Base-by-base conservation (phyloP, 148 eudicot genomes). In the Rhododendron kiyosumense region DNA sequence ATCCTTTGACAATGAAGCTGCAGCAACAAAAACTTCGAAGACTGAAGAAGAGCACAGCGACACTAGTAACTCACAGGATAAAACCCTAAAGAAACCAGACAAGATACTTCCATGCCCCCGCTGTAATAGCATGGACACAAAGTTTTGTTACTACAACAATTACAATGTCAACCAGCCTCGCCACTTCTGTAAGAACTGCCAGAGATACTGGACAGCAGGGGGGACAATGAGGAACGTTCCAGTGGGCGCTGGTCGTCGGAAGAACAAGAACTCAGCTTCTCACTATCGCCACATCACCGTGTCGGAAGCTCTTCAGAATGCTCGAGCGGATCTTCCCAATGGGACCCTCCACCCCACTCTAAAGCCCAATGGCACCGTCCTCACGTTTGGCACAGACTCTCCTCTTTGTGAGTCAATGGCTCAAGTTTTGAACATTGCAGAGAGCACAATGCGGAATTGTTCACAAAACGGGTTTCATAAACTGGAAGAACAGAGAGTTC, bases 201-300 rank as follows among this genome's bases (percentile, higher is more conserved):
- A 92, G 86, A 86, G 93, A 46, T 90, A 90, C 81, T 92, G 93
- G 93, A 92, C 93, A 28, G 90, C 92, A 77, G 93, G 93, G 18
- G 93, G 93, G n/a, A 90, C 90, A 48, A 92, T 89, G 94, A 89
- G 94, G 87, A 92, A 92, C 41, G 91, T 91, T 36, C 91, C 92
- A 3, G 92, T 92, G 6, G 94, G 92, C 5, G 88, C 94, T 15
- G 94, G 92, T 59, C 90, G 94, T 13, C 85, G 94, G 63, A 92
- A 92, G 86, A 92, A 89, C 86, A 92, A 92, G 82, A 85, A 59
- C 76, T 43, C 85, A 10, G 84, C 84, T 34, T 67, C 92, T 18
- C 84, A 85, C 61, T 86, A 85, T 59, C 83, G 88, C 74, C 91
- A 89, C 74, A 81, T 90, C 17, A 84, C 77, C 15, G 79, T 86